Percentiles rank a stretch among this genome's conserved stretches.
Evolutionary conservation across 2,329 filamentous ascomycete species (phyloP).

Genomic region (Aspergillus sclerotialis): DNA sequence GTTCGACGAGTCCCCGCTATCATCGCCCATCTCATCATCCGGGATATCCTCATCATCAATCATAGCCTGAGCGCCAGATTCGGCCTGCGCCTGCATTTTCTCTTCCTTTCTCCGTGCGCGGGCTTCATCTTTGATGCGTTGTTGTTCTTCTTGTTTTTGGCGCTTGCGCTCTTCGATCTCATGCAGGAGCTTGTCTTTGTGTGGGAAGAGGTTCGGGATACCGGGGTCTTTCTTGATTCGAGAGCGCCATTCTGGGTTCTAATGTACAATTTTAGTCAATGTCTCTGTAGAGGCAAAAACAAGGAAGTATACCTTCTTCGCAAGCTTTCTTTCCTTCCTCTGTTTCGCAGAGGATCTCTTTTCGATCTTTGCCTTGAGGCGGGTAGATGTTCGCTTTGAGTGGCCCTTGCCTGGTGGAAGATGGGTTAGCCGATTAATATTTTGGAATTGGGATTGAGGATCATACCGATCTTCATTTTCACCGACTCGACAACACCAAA

Average conservation of each 20-base stretch:
- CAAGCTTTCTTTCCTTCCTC: conserved; percentile 77
- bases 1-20: conserved; percentile 50
- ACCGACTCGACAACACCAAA: no score
- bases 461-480: no score
- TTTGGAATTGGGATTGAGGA: no score
- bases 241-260: conserved; percentile 93
- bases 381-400: conserved; percentile 85
- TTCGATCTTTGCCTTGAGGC: conserved; percentile 90
- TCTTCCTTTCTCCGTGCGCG: conserved; percentile 34
- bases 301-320: conserved; percentile 61
- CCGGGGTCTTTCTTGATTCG: conserved; percentile 96
- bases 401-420: conserved; percentile 67
- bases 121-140: conserved; percentile 63
- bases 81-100: conserved; percentile 27
- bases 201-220: conserved; percentile 94
- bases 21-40: conserved; percentile 45
- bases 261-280: no score
- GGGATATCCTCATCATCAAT: conserved; percentile 42
- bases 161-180: conserved; percentile 87
- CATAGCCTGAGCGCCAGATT: conserved; percentile 27
- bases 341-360: conserved; percentile 88
- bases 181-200: conserved; percentile 89
- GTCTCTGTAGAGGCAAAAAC: no score
- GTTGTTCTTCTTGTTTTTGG: conserved; percentile 71
- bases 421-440: conserved; percentile 2